A percentile compares a stretch with the other conserved stretches of the same genome.
Evolutionary conservation across 1,139 yeast genomes (phyloP).

Genomic region (Kodamaea fungicola): DNA sequence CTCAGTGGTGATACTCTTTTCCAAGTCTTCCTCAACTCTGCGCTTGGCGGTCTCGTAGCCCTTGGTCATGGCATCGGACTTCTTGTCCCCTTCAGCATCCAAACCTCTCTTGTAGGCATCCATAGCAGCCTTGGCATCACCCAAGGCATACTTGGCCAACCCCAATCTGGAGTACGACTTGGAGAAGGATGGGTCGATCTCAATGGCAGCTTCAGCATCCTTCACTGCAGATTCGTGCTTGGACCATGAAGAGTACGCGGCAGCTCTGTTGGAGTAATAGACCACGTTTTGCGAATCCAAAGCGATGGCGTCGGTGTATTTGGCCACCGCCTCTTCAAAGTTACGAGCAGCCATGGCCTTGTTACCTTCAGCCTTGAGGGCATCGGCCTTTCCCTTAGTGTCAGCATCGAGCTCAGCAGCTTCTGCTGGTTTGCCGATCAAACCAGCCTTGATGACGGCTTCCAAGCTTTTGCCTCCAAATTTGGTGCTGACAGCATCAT

Average conservation of each 20-base stretch:
- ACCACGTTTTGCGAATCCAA: slow-evolving; percentile 66
- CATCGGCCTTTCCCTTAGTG: slow-evolving; percentile 71
- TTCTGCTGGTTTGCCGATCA: slow-evolving; percentile 15
- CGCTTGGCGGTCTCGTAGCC: slow-evolving; percentile 92
- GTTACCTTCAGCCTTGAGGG: slow-evolving; percentile 85
- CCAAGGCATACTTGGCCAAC: slow-evolving; percentile 84
- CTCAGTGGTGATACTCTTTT: slow-evolving; percentile 35
- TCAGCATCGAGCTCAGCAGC: slow-evolving; percentile 45
- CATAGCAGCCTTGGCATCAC: slow-evolving; percentile 84
- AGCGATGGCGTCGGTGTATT: slow-evolving; percentile 82
- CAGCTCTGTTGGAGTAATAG: slow-evolving; percentile 90
- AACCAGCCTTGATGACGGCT: slow-evolving; percentile 37
- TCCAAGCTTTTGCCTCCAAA: slow-evolving; percentile 45
- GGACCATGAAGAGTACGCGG: slow-evolving; percentile 82
- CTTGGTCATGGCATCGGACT: slow-evolving; percentile 86
- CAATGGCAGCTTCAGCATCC: slow-evolving; percentile 82
- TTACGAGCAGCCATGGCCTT: slow-evolving; percentile 81
- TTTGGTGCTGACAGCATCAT: slow-evolving; percentile 23
- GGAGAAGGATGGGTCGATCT: slow-evolving; percentile 73
- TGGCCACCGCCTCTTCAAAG: slow-evolving; percentile 64
- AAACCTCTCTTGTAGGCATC: slow-evolving; percentile 88
- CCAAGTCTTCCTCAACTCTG: slow-evolving; percentile 73
- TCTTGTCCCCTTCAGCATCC: slow-evolving; percentile 79
- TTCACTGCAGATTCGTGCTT: slow-evolving; percentile 73
- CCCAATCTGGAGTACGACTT: slow-evolving; percentile 96